These are phyloP conservation scores for Coemansia sp. DNA, from an alignment of 192 early-diverging fungal genomes.

Conservation along the genomic window DNA sequence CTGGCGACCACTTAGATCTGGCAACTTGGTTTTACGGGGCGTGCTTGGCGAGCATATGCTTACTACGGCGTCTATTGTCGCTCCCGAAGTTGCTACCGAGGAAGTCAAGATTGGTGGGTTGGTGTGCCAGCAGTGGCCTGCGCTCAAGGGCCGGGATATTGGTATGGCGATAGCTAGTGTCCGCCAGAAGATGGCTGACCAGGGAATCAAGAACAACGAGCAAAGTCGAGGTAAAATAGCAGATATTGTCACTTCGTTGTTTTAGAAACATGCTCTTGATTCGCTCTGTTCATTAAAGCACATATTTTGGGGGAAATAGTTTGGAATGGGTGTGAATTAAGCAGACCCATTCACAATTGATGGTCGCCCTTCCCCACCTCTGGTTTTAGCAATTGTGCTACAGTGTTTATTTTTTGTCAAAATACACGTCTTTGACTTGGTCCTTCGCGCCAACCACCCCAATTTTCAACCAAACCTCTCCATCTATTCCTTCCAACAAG, in stretches of 20 bases:
- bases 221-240: conserved; percentile 26
- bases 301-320: too few relatives aligned
- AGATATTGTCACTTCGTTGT: conserved; percentile 27
- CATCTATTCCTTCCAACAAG: too few relatives aligned
- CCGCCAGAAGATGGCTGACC: conserved; percentile 24
- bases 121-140: conserved; percentile 43
- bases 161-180: conserved; percentile 27
- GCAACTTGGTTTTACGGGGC: conserved; percentile 28
- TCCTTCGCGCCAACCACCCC: too few relatives aligned
- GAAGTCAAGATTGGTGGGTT: conserved; percentile 43
- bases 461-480: too few relatives aligned
- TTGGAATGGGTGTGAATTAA: background rate
- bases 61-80: conserved; percentile 29
- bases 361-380: too few relatives aligned
- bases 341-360: background rate
- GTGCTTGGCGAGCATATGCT: conserved; percentile 27
- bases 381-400: too few relatives aligned
- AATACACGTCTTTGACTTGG: too few relatives aligned
- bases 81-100: conserved; percentile 11
- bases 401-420: too few relatives aligned
- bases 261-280: background rate
- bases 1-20: conserved; percentile 33
- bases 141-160: conserved; percentile 35
- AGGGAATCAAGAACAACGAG: conserved; percentile 32
- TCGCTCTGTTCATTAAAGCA: background rate